Base-by-base conservation (phyloP, 1,284 basidiomycete species). In the Melampsora larici-populina region DNA sequence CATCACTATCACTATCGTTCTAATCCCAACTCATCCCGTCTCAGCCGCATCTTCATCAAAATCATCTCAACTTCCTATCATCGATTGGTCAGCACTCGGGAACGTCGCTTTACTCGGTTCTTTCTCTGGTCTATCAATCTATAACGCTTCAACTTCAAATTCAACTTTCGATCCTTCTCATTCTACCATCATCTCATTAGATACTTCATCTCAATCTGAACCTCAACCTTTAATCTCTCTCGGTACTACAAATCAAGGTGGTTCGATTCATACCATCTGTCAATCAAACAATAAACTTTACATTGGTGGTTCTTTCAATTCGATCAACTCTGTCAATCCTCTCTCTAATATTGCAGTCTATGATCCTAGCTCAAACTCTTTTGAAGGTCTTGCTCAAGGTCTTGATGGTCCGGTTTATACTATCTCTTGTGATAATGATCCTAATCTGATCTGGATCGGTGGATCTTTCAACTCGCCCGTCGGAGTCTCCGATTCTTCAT, bases 1-100 rank as follows among this genome's bases (percentile, higher is more conserved):
- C 55, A 58, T 58, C 55, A 58, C 21, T 13, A 58, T 58, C 55
- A 58, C 55, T 26, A 58, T 58, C 55, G 13, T 36, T 36, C 36
- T 4, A 3, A 36, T 36, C 36, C 36, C 26, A 1, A 48, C 49
- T 24, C 58, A 7, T 49, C 48, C 33, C 48, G 29, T 69, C 36
- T n/a, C 51, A 33, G 80, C 82, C 9, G 60, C 81, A 9, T 88
- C 85, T 78, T 85, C 86, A 79, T 89, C 90, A 17, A n/a, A n/a
- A n/a, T n/a, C n/a, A n/a, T n/a, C n/a, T n/a, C 85, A 88, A 69
- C 85, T 91, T 65, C 93, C 93, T 48, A 87, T 89, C 81, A 89
- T 97, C 85, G 93, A 97, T 85, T 96, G 92, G 84, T 87, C 90
- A 82, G 90, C 91, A 79, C 94, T 96, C 91, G 94, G 94, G 80